Conservation (phyloP, 257 asterid genomes). For the Solanum clarkiae region DNA sequence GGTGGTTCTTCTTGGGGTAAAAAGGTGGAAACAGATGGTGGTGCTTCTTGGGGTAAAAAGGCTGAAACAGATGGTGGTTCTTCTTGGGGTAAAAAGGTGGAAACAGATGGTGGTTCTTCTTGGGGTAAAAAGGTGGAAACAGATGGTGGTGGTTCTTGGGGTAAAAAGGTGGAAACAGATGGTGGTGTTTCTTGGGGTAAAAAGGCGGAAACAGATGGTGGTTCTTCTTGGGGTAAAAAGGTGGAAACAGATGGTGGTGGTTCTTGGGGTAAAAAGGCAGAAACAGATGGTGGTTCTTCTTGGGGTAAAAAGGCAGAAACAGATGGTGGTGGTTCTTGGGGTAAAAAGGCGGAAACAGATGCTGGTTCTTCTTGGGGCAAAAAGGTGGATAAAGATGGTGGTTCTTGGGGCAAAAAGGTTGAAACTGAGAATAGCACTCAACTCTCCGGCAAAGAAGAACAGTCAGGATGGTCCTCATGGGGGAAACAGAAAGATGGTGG, state of each 20-base stretch:
- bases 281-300: background rate
- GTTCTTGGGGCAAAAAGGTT: constrained; percentile 11
- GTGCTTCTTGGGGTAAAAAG: constrained; percentile 2
- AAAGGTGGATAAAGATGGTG: background rate
- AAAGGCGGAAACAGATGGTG: background rate
- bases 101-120: background rate
- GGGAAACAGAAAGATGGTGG: background rate
- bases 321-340: background rate
- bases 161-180: background rate
- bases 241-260: background rate
- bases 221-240: constrained; percentile 14
- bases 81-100: constrained; percentile 11
- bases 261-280: background rate
- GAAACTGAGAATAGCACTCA: background rate
- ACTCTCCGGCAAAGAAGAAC: background rate
- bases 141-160: constrained; percentile 11
- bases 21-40: background rate
- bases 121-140: constrained; percentile 1
- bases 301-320: constrained; percentile 7
- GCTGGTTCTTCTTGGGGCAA: background rate
- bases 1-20: constrained; percentile 15
- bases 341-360: too few relatives aligned
- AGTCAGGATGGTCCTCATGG: constrained; percentile 11
- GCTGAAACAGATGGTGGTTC: background rate
- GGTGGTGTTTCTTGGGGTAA: constrained; percentile 14